These are phyloP conservation scores for Phalaenopsis aphrodite DNA, from an alignment of 106 monocot species.

Conservation along the genomic window DNA sequence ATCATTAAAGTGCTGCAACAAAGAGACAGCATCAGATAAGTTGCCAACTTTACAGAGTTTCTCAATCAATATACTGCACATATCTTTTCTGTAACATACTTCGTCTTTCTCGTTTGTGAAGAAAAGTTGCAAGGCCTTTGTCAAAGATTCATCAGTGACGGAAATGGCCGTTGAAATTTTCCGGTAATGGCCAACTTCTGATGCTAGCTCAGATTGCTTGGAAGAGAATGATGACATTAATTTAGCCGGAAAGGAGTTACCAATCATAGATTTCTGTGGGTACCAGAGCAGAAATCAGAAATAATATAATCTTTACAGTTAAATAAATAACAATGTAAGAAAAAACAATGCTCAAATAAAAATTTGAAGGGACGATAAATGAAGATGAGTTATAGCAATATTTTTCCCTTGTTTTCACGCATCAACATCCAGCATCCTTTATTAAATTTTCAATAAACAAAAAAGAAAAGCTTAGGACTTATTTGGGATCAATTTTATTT, in stretches of 20 bases:
- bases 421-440: too few relatives aligned
- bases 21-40: conserved; percentile 20
- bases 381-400: too few relatives aligned
- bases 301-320: background rate
- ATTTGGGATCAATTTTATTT: too few relatives aligned
- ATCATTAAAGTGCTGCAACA: conserved; percentile 30
- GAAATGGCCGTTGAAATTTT: conserved; percentile 8
- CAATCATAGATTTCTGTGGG: background rate
- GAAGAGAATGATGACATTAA: background rate
- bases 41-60: conserved; percentile 42
- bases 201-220: background rate
- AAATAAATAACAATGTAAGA: background rate
- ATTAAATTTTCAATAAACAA: too few relatives aligned
- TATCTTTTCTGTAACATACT: conserved; percentile 17
- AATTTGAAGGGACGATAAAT: background rate
- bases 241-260: background rate
- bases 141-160: conserved; percentile 8
- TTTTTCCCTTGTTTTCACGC: too few relatives aligned
- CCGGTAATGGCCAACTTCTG: background rate
- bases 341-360: background rate
- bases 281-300: background rate
- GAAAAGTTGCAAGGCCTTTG: conserved; percentile 15
- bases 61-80: conserved; percentile 27
- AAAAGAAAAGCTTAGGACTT: too few relatives aligned
- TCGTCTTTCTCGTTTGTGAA: conserved; percentile 14